These are phyloP conservation scores for Penicillium fuscoglaucum DNA, from an alignment of 2,329 filamentous ascomycete genomes.

Conservation along the genomic window DNA sequence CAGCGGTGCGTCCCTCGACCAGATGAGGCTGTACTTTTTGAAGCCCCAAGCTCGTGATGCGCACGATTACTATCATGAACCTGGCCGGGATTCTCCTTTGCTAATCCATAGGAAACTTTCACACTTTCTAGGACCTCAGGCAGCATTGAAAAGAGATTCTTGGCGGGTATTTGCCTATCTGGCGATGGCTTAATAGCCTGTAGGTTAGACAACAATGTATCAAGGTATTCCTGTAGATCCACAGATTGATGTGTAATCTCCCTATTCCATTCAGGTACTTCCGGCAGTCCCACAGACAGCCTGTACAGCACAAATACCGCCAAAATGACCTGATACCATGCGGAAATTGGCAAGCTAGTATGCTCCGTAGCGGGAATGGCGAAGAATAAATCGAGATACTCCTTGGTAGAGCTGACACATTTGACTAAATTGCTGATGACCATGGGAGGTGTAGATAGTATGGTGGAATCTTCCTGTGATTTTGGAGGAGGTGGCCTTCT, in stretches of 20 bases:
- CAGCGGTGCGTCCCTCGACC: slow-evolving; percentile 11
- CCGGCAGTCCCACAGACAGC: slow-evolving; percentile 11
- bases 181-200: slow-evolving; percentile 7
- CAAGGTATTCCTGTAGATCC: slow-evolving; percentile 13
- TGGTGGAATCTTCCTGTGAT: slow-evolving; percentile 6
- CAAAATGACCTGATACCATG: slow-evolving; percentile 18
- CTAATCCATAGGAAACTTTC: slow-evolving; percentile 13
- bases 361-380: slow-evolving; percentile 9
- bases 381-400: slow-evolving; percentile 13
- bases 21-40: slow-evolving; percentile 3
- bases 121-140: slow-evolving; percentile 19
- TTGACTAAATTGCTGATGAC: slow-evolving; percentile 14
- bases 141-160: slow-evolving; percentile 18
- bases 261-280: slow-evolving; percentile 14
- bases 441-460: slow-evolving; percentile 11
- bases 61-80: background rate
- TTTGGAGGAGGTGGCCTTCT: slow-evolving; percentile 8
- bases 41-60: background rate
- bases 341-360: slow-evolving; percentile 12
- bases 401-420: slow-evolving; percentile 13
- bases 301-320: slow-evolving; percentile 19
- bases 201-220: slow-evolving; percentile 2
- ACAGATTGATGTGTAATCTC: slow-evolving; percentile 16
- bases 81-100: slow-evolving; percentile 6
- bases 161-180: slow-evolving; percentile 13